These are phyloP conservation scores for Irpex rosettiformis DNA, from an alignment of 1,284 basidiomycete genomes.

Conservation along the genomic window DNA sequence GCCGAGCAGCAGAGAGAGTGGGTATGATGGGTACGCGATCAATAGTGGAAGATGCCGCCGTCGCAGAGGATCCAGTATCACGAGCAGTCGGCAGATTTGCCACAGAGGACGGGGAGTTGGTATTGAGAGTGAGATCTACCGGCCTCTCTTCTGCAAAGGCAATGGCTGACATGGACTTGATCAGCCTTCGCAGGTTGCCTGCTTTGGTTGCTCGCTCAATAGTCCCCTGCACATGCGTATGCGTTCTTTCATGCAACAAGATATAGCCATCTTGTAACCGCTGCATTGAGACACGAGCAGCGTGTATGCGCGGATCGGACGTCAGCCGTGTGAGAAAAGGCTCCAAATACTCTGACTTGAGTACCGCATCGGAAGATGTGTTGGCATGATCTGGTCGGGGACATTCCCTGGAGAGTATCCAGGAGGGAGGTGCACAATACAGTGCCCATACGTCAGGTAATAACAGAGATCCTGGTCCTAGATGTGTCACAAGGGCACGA, in stretches of 20 bases:
- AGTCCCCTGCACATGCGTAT: background rate
- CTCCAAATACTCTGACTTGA: background rate
- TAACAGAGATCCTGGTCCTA: background rate
- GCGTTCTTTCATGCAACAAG: background rate
- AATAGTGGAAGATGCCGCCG: background rate
- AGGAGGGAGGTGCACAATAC: background rate
- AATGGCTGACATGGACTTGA: background rate
- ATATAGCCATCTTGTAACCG: background rate
- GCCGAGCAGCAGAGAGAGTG: background rate
- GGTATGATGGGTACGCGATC: background rate
- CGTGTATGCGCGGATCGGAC: background rate
- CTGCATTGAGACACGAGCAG: background rate
- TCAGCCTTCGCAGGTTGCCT: background rate
- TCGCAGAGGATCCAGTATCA: background rate
- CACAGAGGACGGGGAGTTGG: too few species aligned
- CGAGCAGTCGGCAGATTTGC: background rate
- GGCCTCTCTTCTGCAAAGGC: background rate
- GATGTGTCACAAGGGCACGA: background rate
- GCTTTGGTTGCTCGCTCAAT: background rate
- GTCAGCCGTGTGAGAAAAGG: background rate
- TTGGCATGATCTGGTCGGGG: background rate
- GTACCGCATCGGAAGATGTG: background rate
- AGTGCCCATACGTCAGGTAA: background rate
- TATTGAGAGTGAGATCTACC: too few species aligned
- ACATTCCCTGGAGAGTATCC: background rate